phyloP scores from a whole-genome alignment of 2,329 filamentous ascomycete genomes.

The Tolypocladium pustulatum region DNA sequence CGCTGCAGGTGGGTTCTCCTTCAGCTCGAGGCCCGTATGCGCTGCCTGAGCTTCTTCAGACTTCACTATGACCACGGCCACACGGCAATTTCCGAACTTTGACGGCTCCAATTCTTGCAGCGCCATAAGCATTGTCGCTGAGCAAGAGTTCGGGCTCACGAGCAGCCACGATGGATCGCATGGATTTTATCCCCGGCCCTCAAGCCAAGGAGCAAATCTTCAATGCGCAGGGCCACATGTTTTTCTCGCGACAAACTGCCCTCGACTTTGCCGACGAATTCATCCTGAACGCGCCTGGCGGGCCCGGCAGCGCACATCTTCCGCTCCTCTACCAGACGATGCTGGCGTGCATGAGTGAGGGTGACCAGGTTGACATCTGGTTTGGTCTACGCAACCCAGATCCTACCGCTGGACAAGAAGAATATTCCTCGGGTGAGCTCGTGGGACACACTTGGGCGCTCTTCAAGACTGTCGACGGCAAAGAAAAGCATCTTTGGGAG shows the following conservation, averaged over 20 bases:
- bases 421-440: conserved; percentile 3
- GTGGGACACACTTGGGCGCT: conserved; percentile 8
- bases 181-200: conserved; percentile 8
- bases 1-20: no score
- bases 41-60: background rate
- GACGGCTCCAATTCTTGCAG: background rate
- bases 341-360: conserved; percentile 6
- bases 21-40: no score
- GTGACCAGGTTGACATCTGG: conserved; percentile 8
- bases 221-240: conserved; percentile 7
- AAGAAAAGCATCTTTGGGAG: conserved; percentile 6
- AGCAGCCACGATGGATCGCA: conserved; percentile 3
- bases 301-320: background rate
- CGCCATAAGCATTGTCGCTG: background rate
- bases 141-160: background rate
- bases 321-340: conserved; percentile 4
- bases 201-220: conserved; percentile 9
- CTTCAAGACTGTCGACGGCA: conserved; percentile 4
- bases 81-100: background rate
- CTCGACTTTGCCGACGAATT: conserved; percentile 8
- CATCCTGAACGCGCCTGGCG: conserved; percentile 3
- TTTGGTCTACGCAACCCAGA: conserved; percentile 7
- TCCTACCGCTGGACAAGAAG: conserved; percentile 1
- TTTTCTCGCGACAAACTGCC: conserved; percentile 4
- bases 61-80: background rate